Base-by-base conservation (phyloP, 1,284 basidiomycete species). In the Neonothopanus nambi region DNA sequence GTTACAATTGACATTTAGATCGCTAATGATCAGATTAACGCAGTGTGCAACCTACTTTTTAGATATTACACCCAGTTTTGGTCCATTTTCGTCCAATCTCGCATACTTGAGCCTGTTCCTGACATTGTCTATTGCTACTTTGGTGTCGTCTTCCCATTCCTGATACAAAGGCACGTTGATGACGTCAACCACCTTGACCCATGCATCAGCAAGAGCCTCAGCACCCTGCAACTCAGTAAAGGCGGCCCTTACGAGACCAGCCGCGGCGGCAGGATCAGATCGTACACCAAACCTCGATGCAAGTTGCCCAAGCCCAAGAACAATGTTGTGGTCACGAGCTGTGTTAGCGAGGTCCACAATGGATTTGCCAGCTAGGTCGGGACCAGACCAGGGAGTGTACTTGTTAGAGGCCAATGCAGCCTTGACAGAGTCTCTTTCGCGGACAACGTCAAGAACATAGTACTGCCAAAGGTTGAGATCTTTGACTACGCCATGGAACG, bases 91-190 rank as follows among this genome's bases (percentile, higher is more conserved):
- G 41, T 95, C 94, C 15, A 97, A 67, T 12, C 94, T 79, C 1
- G 83, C 88, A 67, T 94, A 98, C 59, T 80, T 86, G 55, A 94
- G 63, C 39, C 95, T 77, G 58, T 87, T 90, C 58, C 80, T 79
- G 59, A 95, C 83, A 57, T 86, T 83, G 18, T 88, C 84, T 50
- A 93, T 63, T 2, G 93, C 91, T 5, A 80, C 80, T 43, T 75
- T 77, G n/a, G 81, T 82, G 66, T 98, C 95, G 21, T 85, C 86
- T 64, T 92, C 83, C 82, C 87, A 95, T 61, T 93, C 90, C 59
- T 78, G 72, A 65, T 98, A 98, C 17, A 94, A 77, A 5, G 91
- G 82, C 3, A 95, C 89, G 63, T 98, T 98, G 61, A 97, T 63
- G 2, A 91, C 84, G 61, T 96, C 92, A 11, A 95, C 80, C 5